Base-by-base conservation (phyloP, 1,284 basidiomycete species). In the Ganoderma sinense region DNA sequence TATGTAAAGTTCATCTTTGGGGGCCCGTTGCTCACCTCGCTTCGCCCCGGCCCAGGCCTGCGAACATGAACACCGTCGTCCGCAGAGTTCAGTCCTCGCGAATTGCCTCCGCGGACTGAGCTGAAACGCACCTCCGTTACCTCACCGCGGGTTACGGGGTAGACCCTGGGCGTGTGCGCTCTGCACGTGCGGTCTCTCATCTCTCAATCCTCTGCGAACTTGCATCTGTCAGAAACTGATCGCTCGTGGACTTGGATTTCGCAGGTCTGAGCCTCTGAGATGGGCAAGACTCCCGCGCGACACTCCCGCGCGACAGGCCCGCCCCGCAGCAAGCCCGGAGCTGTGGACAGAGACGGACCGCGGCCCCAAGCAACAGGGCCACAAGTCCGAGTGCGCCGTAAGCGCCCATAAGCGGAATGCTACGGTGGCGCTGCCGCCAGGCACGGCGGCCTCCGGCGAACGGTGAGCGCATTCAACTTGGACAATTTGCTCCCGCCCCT, bases 1-100 rank as follows among this genome's bases (percentile, higher is more conserved):
- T 67, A 62, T 68, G 69, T 65, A 68, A 70, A 51, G 66, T 66
- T 68, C 61, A 65, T 70, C 66, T 70, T 68, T 66, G 67, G 64
- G 71, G 71, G 59, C n/a, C 36, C 59, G 33, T 59, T 39, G 56
- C 56, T 59, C 33, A 59, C 10, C 29, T 36, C 53, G 26, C 68
- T 58, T 69, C 59, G 66, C 10, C 48, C 31, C 33, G 62, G 62
- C n/a, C 62, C 53, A 63, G 62, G 33, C 62, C 10, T 45, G 10
- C 61, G 23, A 26, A 26, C 4, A 26, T 14, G 23, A 4, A 26
- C 23, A 14, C 48, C 23, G 6, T 14, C 16, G 39, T 62, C 31
- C 33, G 56, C 56, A 59, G 33, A 39, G 33, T 31, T 39, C 56
- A 16, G 31, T 58, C 31, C 16, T 11, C 31, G 31, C 56, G 36